Evolutionary conservation across 805 yeast genomes (phyloP).

Genomic region (Cyberlindnera mississippiensis): DNA sequence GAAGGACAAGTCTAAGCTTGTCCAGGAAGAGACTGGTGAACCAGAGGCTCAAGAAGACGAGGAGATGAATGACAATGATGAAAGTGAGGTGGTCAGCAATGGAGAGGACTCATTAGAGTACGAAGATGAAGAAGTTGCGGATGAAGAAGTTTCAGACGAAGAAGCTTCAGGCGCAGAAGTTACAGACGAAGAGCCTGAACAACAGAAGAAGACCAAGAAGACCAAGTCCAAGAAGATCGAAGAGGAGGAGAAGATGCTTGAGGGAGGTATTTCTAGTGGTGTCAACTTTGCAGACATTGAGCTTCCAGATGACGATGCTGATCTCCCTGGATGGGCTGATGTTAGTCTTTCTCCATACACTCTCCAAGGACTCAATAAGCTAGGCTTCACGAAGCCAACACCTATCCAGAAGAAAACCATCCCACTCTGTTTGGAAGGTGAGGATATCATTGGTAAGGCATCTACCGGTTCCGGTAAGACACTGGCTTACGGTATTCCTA

Average conservation of each 20-base stretch:
- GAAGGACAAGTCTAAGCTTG: slow-evolving; percentile 29
- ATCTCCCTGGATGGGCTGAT: slow-evolving; percentile 59
- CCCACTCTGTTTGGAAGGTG: slow-evolving; percentile 68
- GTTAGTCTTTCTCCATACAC: slow-evolving; percentile 49
- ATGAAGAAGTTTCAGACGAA: not conserved
- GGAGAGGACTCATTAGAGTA: slow-evolving; percentile 15
- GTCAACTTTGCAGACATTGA: slow-evolving; percentile 32
- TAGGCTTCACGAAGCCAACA: slow-evolving; percentile 70
- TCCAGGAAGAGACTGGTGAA: slow-evolving; percentile 14
- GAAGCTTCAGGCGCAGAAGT: slow-evolving; percentile 17
- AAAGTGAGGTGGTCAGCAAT: too few relatives aligned
- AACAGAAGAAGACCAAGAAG: slow-evolving; percentile 10
- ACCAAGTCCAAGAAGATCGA: slow-evolving; percentile 16
- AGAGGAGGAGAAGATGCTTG: slow-evolving; percentile 16
- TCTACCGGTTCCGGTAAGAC: slow-evolving; percentile 98
- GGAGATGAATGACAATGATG: slow-evolving; percentile 13
- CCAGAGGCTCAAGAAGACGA: slow-evolving; percentile 25
- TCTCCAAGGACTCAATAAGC: slow-evolving; percentile 54
- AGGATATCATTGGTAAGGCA: slow-evolving; percentile 92
- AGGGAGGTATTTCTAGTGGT: slow-evolving; percentile 22
- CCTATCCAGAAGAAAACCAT: slow-evolving; percentile 76
- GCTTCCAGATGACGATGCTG: slow-evolving; percentile 33
- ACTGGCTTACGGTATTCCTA: slow-evolving; percentile 90
- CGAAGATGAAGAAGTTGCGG: slow-evolving; percentile 2
- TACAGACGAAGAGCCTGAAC: slow-evolving; percentile 18